These are phyloP conservation scores for Ettlia oleoabundans DNA, from an alignment of 139 green algal species.

Conservation along the genomic window DNA sequence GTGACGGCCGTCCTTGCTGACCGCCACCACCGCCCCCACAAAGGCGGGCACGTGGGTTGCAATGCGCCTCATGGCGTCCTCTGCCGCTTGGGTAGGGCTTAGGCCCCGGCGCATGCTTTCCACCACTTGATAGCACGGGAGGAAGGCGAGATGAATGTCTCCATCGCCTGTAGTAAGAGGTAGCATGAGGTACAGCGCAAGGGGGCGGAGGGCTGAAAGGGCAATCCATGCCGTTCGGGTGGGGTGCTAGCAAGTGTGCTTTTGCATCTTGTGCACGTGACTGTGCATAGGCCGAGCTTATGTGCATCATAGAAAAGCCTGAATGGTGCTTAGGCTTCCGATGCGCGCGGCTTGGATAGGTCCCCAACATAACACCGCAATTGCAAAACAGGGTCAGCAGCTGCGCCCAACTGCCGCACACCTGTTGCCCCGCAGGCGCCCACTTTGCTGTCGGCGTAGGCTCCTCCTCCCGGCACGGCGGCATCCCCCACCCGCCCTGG, in stretches of 20 bases:
- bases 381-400: no score
- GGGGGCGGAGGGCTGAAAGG: neutral
- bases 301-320: no score
- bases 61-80: slow-evolving; percentile 64
- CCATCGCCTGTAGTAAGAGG: slow-evolving; percentile 63
- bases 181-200: no score
- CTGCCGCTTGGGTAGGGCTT: slow-evolving; percentile 55
- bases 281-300: no score
- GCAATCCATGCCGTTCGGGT: no score
- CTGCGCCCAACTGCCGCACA: no score
- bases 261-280: no score
- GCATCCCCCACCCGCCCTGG: slow-evolving; percentile 73
- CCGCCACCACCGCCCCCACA: slow-evolving; percentile 56
- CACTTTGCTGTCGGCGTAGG: slow-evolving; percentile 72
- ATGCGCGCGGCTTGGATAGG: no score
- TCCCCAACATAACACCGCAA: no score
- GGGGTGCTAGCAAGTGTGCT: no score
- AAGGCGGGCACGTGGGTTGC: slow-evolving; percentile 43
- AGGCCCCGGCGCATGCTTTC: slow-evolving; percentile 68
- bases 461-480: slow-evolving; percentile 65
- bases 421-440: slow-evolving; percentile 78
- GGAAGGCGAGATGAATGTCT: slow-evolving; percentile 81
- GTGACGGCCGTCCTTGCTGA: slow-evolving; percentile 43
- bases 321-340: no score
- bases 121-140: slow-evolving; percentile 76